Conservation (phyloP, 2,329 filamentous ascomycete genomes). For the Tolypocladium ovalisporum region DNA sequence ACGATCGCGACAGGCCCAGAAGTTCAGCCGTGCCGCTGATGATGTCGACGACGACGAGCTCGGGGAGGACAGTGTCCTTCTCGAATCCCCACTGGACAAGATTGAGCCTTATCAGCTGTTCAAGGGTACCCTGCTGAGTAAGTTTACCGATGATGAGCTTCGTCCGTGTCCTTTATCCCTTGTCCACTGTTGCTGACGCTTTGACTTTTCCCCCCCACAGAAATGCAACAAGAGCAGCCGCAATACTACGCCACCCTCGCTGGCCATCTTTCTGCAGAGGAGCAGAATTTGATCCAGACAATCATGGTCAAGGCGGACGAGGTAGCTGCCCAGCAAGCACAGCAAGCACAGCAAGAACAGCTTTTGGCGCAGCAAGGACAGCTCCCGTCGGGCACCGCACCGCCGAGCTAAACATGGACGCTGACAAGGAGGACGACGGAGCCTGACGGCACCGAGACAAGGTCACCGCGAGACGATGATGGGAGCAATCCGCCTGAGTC, state of each 20-base stretch:
- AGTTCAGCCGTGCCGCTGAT: constrained; percentile 61
- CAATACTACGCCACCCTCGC: constrained; percentile 77
- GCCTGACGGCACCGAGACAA: neutral
- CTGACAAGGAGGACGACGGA: neutral
- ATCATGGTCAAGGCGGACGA: constrained; percentile 56
- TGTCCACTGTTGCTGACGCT: neutral
- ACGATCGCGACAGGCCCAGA: constrained; percentile 51
- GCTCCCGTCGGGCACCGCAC: neutral
- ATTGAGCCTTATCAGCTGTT: constrained; percentile 91
- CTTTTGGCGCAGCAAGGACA: constrained; percentile 15
- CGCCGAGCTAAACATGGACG: constrained; percentile 3
- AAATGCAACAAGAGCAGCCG: constrained; percentile 81
- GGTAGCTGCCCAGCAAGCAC: constrained; percentile 20
- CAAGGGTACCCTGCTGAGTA: constrained; percentile 72
- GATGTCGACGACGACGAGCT: constrained; percentile 77
- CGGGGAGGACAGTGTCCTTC: constrained; percentile 80
- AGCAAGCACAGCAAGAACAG: constrained; percentile 10
- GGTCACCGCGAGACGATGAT: neutral
- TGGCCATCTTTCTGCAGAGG: constrained; percentile 65
- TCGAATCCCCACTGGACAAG: constrained; percentile 91
- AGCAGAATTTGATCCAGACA: constrained; percentile 69
- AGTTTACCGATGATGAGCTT: constrained; percentile 23
- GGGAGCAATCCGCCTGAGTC: neutral
- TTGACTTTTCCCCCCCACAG: constrained; percentile 34
- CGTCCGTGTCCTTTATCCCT: neutral